Percentiles rank a stretch among this genome's conserved stretches.
Conservation (phyloP, 306 rosid genomes). For the Pueraria montana region DNA sequence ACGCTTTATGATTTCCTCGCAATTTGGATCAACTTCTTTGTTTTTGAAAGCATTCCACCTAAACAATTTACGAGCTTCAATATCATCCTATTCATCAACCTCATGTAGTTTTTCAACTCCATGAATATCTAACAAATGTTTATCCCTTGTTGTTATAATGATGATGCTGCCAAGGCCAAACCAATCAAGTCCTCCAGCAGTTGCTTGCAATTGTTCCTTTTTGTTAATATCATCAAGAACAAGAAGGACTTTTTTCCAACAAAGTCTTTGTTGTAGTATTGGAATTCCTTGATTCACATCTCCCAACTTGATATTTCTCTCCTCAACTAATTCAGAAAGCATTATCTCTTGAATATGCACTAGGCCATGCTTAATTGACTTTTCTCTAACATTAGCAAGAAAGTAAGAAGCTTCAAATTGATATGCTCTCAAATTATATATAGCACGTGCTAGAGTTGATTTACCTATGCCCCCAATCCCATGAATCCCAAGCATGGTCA, state of each 20-base stretch:
- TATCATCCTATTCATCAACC: neutral
- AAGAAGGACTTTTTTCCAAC: slow-evolving; percentile 8
- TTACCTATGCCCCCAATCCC: slow-evolving; percentile 40
- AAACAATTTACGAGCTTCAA: slow-evolving; percentile 30
- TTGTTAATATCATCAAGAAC: slow-evolving; percentile 39
- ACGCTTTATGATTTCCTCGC: neutral
- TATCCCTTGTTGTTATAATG: slow-evolving; percentile 3
- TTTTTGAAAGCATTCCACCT: slow-evolving; percentile 39
- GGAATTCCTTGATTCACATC: slow-evolving; percentile 15
- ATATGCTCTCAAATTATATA: slow-evolving; percentile 1
- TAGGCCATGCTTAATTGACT: neutral
- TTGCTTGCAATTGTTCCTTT: slow-evolving; percentile 22
- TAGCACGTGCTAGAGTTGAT: slow-evolving; percentile 28
- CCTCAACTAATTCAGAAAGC: slow-evolving; percentile 1
- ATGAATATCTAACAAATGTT: neutral
- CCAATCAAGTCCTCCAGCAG: slow-evolving; percentile 42
- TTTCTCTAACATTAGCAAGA: slow-evolving; percentile 25
- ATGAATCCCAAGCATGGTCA: slow-evolving; percentile 35
- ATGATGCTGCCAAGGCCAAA: slow-evolving; percentile 31
- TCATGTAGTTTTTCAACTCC: neutral
- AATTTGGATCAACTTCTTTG: neutral
- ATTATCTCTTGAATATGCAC: slow-evolving; percentile 30
- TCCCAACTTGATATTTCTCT: slow-evolving; percentile 16
- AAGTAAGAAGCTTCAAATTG: slow-evolving; percentile 13
- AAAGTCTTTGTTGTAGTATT: slow-evolving; percentile 17